Conservation (phyloP, 192 early-diverging fungal genomes). For the Spizellomyces punctatus region DNA sequence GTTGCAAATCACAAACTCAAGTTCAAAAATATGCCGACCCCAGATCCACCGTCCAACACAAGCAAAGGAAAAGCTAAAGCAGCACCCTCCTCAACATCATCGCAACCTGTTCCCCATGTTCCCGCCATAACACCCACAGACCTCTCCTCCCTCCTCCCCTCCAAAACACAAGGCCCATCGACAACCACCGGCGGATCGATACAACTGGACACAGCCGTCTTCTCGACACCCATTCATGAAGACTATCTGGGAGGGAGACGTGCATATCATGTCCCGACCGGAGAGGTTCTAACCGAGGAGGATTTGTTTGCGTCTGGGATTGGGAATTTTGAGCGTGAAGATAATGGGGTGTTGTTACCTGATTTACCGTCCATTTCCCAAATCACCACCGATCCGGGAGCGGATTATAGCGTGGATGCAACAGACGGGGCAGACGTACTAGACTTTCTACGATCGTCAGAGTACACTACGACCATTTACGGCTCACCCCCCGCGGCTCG, state of each 20-base stretch:
- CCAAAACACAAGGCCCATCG: not conserved
- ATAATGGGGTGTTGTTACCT: too few relatives aligned
- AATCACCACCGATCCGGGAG: not conserved
- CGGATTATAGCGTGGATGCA: too few relatives aligned
- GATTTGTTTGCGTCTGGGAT: conserved; percentile 16
- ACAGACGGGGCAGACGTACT: conserved; percentile 16
- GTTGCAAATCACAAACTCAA: too few relatives aligned
- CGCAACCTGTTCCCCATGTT: too few relatives aligned
- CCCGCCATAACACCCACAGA: not conserved
- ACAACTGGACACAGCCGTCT: not conserved
- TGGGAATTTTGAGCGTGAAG: not conserved
- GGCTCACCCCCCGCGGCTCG: not conserved
- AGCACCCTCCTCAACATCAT: too few relatives aligned
- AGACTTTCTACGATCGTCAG: conserved; percentile 1
- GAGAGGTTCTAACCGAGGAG: conserved; percentile 10
- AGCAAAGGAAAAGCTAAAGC: too few relatives aligned
- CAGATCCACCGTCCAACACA: too few relatives aligned
- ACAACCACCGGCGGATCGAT: not conserved
- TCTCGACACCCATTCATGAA: not conserved
- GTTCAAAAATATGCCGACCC: too few relatives aligned
- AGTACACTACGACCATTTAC: conserved; percentile 19
- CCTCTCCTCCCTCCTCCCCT: not conserved
- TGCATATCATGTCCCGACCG: not conserved
- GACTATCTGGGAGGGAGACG: not conserved
- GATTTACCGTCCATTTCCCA: not conserved